phyloP scores from a whole-genome alignment of 139 green algal species.

The Coelastrella sp. region DNA sequence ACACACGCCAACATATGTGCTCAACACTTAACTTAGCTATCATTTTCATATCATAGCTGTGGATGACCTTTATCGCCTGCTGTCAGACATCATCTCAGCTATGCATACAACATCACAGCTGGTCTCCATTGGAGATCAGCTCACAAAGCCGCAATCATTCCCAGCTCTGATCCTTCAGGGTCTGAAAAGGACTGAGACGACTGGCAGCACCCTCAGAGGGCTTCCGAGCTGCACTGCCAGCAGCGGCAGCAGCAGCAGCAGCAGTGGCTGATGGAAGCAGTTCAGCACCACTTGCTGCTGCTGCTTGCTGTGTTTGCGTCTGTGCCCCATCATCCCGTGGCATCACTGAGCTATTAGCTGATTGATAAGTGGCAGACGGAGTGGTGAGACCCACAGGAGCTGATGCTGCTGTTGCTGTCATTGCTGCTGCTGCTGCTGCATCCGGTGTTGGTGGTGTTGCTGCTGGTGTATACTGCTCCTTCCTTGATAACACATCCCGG shows the following conservation, averaged over 20 bases:
- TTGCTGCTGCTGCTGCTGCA: neutral
- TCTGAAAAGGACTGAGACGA: neutral
- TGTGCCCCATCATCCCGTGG: neutral
- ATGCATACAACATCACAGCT: too few relatives aligned
- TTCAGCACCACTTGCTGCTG: neutral
- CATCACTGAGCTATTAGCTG: neutral
- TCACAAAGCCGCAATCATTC: too few relatives aligned
- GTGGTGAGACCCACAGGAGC: too few relatives aligned
- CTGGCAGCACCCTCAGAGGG: neutral
- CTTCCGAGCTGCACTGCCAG: neutral
- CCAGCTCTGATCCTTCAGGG: neutral
- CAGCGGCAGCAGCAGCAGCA: neutral
- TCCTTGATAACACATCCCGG: neutral
- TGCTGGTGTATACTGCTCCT: neutral
- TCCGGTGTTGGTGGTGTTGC: neutral
- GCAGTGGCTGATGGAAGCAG: neutral
- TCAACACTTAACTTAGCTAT: too few relatives aligned
- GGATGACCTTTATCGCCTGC: too few relatives aligned
- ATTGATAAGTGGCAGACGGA: too few relatives aligned
- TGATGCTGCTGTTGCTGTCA: neutral
- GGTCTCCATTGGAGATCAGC: too few relatives aligned
- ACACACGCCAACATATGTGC: too few relatives aligned
- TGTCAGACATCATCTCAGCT: too few relatives aligned
- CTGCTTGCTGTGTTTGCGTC: neutral
- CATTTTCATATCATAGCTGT: too few relatives aligned